Evolutionary conservation across 352 stramenopile genomes (phyloP), one percentile per base, ranked within the genome.

Genomic region (Pythium folliculosum): DNA sequence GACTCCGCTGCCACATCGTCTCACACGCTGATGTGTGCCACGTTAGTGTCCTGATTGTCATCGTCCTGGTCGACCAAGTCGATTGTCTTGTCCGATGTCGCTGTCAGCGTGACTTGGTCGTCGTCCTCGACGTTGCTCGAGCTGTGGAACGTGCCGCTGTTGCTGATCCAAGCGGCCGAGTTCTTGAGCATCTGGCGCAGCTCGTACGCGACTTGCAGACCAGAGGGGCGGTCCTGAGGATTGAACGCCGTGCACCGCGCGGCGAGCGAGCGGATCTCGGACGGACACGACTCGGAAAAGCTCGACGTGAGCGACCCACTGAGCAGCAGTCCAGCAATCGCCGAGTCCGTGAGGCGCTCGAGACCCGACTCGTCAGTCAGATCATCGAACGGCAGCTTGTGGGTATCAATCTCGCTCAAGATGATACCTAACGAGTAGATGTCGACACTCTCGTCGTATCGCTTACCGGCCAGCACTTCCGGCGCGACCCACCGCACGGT

Each of bases 191-290:
- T 59, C 38, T 12, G 45, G 4, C 70, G 65, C 57, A 77, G 51
- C 45, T 77, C 70, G 40, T 63, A 70, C 23, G 70, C 65, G 2
- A 77, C 70, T 35, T 73, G 60, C 32, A 71, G 17, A 13, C 55
- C 61, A 17, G 51, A 68, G 13, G 70, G 70, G 3, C 70, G 70
- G 16, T 71, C 43, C 25, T 16, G 37, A 14, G 74, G 56, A 27
- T 76, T 49, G 49, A 76, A 67, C 8, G 71, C 25, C 7, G 71
- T 70, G 49, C 74, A 81, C 1, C 71, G 60, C 13, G 53, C 32
- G 3, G 53, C 65, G 0, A 81, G 54, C 27, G 49, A 58, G 8
- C 17, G 7, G 37, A 81, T 77, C 35, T 69, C 65, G 2, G 30
- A 27, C 17, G 74, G 74, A 68, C 74, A 81, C 44, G 59, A 63